These are phyloP conservation scores for Camellia oleifera DNA, from an alignment of 179 eudicot species.

Conservation along the genomic window DNA sequence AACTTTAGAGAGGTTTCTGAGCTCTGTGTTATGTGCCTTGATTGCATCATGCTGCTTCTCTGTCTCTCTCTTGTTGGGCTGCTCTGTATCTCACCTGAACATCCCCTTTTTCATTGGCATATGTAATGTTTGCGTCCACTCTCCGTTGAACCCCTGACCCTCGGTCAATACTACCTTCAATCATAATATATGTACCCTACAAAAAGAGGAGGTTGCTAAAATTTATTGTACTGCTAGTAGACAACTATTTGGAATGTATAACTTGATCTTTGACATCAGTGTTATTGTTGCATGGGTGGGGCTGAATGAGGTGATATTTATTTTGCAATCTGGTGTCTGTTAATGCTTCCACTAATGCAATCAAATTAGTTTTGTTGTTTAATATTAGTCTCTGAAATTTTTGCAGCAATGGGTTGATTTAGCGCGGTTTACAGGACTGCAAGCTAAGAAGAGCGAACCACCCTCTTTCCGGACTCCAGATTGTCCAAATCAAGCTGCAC, in stretches of 20 bases:
- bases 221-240: not conserved
- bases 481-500: constrained; percentile 37
- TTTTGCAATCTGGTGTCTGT: not conserved
- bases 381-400: constrained; percentile 7
- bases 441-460: constrained; percentile 51
- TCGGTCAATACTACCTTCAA: too few species aligned
- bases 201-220: not conserved
- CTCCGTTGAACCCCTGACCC: too few species aligned
- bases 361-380: constrained; percentile 8
- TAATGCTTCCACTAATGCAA: not conserved
- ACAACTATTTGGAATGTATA: not conserved
- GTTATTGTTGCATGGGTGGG: not conserved
- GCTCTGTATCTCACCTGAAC: too few species aligned
- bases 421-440: constrained; percentile 80
- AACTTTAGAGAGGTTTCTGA: too few species aligned
- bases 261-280: not conserved
- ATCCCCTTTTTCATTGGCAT: too few species aligned
- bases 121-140: too few species aligned
- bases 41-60: too few species aligned
- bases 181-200: not conserved
- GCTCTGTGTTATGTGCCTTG: too few species aligned
- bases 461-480: constrained; percentile 35
- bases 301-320: not conserved
- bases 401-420: constrained; percentile 98
- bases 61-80: too few species aligned